These are phyloP conservation scores for Daldinia bambusicola DNA, from an alignment of 495 filamentous ascomycete genomes.

Conservation along the genomic window DNA sequence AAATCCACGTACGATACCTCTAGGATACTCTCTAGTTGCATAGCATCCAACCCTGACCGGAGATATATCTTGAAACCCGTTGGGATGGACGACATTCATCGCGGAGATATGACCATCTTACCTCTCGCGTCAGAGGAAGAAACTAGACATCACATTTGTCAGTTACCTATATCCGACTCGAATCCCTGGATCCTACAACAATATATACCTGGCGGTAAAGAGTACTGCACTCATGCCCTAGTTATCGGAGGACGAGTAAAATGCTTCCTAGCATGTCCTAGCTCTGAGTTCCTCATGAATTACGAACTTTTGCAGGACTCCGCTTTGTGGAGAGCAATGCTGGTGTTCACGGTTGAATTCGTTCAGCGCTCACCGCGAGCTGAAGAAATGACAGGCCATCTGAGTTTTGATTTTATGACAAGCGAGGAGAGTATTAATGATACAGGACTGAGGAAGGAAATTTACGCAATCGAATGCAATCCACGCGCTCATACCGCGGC, in stretches of 20 bases:
- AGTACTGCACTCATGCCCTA: constrained; percentile 76
- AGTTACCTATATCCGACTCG: constrained; percentile 64
- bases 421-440: constrained; percentile 39
- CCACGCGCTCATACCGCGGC: constrained; percentile 70
- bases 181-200: constrained; percentile 76
- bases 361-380: constrained; percentile 56
- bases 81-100: constrained; percentile 58
- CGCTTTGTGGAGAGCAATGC: constrained; percentile 66
- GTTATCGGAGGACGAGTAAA: constrained; percentile 68
- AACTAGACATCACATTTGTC: constrained; percentile 65
- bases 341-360: constrained; percentile 68
- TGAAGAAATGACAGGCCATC: constrained; percentile 70
- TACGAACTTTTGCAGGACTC: constrained; percentile 65
- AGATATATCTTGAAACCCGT: constrained; percentile 71
- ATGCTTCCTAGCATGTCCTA: constrained; percentile 71
- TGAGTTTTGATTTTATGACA: constrained; percentile 73
- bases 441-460: constrained; percentile 36
- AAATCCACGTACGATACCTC: constrained; percentile 64
- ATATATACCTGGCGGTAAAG: constrained; percentile 65
- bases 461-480: constrained; percentile 72
- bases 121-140: constrained; percentile 63
- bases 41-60: constrained; percentile 43
- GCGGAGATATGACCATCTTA: constrained; percentile 62
- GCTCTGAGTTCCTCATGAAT: constrained; percentile 67
- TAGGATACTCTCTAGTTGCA: constrained; percentile 55